Conservation (phyloP, 208 protist species). For the Trypanosoma melophagium region DNA sequence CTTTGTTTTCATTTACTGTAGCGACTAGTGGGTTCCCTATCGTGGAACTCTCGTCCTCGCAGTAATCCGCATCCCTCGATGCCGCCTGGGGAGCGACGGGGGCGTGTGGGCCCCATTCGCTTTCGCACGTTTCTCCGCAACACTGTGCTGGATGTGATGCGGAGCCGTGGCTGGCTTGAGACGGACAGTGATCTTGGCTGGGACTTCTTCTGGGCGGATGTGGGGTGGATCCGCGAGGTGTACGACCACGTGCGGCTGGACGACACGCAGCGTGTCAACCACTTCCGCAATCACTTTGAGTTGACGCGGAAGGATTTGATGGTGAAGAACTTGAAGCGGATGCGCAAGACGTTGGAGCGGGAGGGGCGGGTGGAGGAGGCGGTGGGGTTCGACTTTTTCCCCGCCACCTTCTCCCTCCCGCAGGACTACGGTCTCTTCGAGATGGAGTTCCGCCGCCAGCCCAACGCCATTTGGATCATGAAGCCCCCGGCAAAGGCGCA, state of each 20-base stretch:
- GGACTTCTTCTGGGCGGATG: slow-evolving; percentile 94
- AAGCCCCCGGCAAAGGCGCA: slow-evolving; percentile 96
- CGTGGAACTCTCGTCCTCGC: too few species aligned
- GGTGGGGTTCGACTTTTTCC: slow-evolving; percentile 93
- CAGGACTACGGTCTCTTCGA: slow-evolving; percentile 94
- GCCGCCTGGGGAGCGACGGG: slow-evolving; percentile 34
- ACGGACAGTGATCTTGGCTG: slow-evolving; percentile 90
- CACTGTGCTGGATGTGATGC: slow-evolving; percentile 90
- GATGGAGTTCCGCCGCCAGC: slow-evolving; percentile 93
- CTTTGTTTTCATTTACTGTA: slow-evolving; percentile 8
- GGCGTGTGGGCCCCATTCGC: slow-evolving; percentile 61
- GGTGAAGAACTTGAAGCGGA: slow-evolving; percentile 95
- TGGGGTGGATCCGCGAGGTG: slow-evolving; percentile 91
- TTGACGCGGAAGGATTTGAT: slow-evolving; percentile 95
- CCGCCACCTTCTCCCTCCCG: slow-evolving; percentile 93
- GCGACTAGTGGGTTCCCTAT: too few species aligned
- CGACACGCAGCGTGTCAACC: slow-evolving; percentile 90
- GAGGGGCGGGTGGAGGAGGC: slow-evolving; percentile 84
- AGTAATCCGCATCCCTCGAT: background rate
- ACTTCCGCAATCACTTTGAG: slow-evolving; percentile 97
- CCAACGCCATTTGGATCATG: slow-evolving; percentile 95
- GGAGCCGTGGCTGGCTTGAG: slow-evolving; percentile 90
- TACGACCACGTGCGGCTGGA: slow-evolving; percentile 89
- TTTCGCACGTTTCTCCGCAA: slow-evolving; percentile 89
- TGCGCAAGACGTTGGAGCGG: slow-evolving; percentile 84